Base-by-base conservation (phyloP, 2,329 filamentous ascomycete genomes). In the Thielaviopsis ethacetica region DNA sequence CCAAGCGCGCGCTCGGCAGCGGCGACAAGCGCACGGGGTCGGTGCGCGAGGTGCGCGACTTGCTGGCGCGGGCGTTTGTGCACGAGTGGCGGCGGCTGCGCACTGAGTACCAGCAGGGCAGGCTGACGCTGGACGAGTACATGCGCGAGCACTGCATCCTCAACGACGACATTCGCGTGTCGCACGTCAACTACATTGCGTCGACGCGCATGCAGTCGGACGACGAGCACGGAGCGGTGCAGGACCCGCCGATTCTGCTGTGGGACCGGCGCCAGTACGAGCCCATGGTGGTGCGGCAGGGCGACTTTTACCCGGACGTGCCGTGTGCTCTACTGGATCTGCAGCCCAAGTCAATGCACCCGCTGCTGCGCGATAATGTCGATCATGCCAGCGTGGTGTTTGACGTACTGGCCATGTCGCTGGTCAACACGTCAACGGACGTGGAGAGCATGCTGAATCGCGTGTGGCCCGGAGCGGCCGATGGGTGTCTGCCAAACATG, bases 181-280 rank as follows among this genome's bases (percentile, higher is more conserved):
- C 71, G 47, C 67, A 70, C 58, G 68, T 68, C 59, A 69, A 67
- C 64, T 60, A 64, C 10, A 63, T 65, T 26, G 67, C 67, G 34
- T 70, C 73, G 58, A 75, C 74, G 64, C 60, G 66, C 22, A 67
- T 71, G 30, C 65, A 71, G 54, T 71, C 73, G 30, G 82, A 86
- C 64, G 81, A 83, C 65, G 67, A 75, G 52, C 77, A 79, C 63
- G 63, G 77, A 17, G 73, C 77, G 65, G 67, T 71, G 55, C 72
- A 76, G 68, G 64, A 73, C 0, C 73, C 76, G 1, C 78, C 81
- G 0, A 65, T 76, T 0, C 68, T 91, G 3, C 65, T 75, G 26
- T 91, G 84, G 81, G 88, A 95, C 68, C 76, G 78, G 1, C 82
- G 90, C 17, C 71, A 74, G 1, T 82, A 81, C 65, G 88, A 95